Conservation (phyloP, 345 rosid genomes). For the Mallotus nudiflorus region DNA sequence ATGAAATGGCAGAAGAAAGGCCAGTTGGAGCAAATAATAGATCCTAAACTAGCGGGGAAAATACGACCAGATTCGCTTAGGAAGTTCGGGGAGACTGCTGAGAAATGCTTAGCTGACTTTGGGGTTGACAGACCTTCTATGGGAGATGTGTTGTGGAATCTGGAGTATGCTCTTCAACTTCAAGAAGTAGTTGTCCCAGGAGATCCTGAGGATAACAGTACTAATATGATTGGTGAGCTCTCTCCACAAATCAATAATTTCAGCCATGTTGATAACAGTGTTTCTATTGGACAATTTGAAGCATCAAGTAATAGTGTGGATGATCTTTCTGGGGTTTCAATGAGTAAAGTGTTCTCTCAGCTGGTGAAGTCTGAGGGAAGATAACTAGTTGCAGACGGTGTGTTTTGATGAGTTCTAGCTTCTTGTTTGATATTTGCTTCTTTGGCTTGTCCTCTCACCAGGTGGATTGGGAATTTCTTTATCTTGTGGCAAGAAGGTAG, state of each 20-base stretch:
- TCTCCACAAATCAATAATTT: constrained; percentile 54
- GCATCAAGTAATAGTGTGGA: constrained; percentile 35
- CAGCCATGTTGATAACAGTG: constrained; percentile 40
- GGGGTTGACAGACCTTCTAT: constrained; percentile 85
- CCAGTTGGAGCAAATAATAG: constrained; percentile 76
- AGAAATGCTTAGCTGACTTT: constrained; percentile 80
- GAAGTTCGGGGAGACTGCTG: constrained; percentile 84
- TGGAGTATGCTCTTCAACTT: constrained; percentile 83
- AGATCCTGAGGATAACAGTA: constrained; percentile 69
- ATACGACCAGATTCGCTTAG: constrained; percentile 69
- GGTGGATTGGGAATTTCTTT: not conserved
- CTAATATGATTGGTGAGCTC: constrained; percentile 68
- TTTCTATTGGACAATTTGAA: constrained; percentile 40
- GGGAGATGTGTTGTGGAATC: constrained; percentile 93
- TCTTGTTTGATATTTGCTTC: not conserved
- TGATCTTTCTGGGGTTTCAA: constrained; percentile 61
- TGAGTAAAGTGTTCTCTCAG: constrained; percentile 87
- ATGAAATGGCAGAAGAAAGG: constrained; percentile 90
- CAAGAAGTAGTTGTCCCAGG: constrained; percentile 61
- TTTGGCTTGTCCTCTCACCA: not conserved
- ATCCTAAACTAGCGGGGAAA: constrained; percentile 56
- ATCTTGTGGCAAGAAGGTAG: too few relatives aligned
- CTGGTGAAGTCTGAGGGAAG: constrained; percentile 80
- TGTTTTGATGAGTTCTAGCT: not conserved
- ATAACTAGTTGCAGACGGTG: constrained; percentile 21